Base-by-base conservation (phyloP, 176 grass and related monocot genomes). In the Carex scoparia region DNA sequence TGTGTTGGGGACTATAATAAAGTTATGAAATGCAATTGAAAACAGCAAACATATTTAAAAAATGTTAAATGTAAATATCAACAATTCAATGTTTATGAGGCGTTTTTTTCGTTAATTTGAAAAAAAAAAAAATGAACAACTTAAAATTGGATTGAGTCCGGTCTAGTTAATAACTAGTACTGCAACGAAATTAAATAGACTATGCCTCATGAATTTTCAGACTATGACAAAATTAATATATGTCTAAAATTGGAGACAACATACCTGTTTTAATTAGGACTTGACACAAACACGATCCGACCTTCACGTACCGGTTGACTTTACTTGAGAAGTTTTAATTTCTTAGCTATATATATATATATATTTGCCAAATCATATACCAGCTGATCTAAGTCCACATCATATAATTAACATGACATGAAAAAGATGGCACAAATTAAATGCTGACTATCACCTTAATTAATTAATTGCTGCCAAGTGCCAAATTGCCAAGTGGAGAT, bases 401-500 rank as follows among this genome's bases (percentile, higher is more conserved):
- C 35, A 61, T 18, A 80, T 10, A 46, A 23, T 23, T 23, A 23
- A 5, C 80, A 46, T 64, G 80, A 27, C 80, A 66, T 15, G 61
- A 82, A 49, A 64, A 82, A 82, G 80, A 82, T 23, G 12, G 60
- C 35, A 65, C 38, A 66, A 76, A 76, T 76, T n/a, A 66, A 76
- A 76, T 76, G 72, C 72, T 76, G 23, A 32, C 48, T 31, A 54
- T 2, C 4, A 10, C 46, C 4, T 55, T 31, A 73, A 76, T 55
- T 76, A 76, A 76, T 76, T 23, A 27, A 23, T 23, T 23, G 23
- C 23, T 23, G 23, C 23, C 23, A 23, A 23, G 23, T 23, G 23
- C 23, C 23, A 23, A 23, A 23, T 23, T 7, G 23, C 72, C 71
- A 76, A 82, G 58, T 82, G 80, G 40, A 4, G 19, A 82, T 31